Percentiles rank a stretch among this genome's conserved stretches.
Conservation (phyloP, 2,329 filamentous ascomycete species). For the Ophiostoma novo-ulmi region DNA sequence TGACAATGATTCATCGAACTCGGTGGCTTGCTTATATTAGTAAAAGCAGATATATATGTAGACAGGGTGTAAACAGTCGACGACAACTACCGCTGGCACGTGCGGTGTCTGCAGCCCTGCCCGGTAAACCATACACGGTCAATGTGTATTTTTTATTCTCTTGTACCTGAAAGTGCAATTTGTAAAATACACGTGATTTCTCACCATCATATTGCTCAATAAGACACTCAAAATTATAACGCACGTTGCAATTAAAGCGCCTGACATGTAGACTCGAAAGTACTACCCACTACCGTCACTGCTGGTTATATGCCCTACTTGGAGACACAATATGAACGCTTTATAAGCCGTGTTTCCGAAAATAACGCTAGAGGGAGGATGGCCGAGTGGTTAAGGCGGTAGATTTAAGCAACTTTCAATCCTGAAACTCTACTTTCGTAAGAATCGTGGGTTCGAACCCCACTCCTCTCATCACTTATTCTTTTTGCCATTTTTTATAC, state of each 20-base stretch:
- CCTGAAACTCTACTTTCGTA: constrained; percentile 18
- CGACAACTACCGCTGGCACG: no score
- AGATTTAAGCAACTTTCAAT: constrained; percentile 10
- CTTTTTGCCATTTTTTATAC: neutral
- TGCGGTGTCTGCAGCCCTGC: neutral
- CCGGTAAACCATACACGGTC: neutral
- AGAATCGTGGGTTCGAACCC: constrained; percentile 19
- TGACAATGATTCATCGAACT: neutral
- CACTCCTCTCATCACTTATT: constrained; percentile 13
- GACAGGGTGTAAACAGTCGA: neutral
- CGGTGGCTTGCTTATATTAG: neutral
- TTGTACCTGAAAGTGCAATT: neutral
- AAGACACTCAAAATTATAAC: no score
- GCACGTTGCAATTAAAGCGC: no score
- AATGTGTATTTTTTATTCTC: neutral
- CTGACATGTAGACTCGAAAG: no score
- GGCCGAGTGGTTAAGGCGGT: constrained; percentile 19
- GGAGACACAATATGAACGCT: neutral
- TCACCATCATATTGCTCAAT: no score
- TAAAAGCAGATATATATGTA: neutral
- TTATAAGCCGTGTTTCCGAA: constrained; percentile 8
- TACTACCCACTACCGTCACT: no score
- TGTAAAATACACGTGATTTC: neutral
- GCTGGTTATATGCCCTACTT: neutral
- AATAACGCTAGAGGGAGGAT: constrained; percentile 15